Evolutionary conservation across 2,329 filamentous ascomycete species (phyloP).

Genomic region (Ophiostoma sp.): DNA sequence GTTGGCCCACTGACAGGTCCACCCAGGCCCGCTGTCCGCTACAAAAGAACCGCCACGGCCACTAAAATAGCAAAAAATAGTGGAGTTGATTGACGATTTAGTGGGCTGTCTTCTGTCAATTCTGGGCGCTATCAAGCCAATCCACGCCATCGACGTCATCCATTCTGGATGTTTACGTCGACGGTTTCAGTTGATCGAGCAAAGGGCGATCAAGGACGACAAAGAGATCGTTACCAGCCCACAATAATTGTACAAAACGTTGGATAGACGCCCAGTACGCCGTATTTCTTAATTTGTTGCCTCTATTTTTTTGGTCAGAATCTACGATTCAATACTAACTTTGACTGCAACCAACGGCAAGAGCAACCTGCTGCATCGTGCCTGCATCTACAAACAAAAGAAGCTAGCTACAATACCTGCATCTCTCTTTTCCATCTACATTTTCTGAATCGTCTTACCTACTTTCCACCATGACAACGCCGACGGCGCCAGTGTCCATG

Average conservation of each 20-base stretch:
- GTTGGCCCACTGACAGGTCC: background rate
- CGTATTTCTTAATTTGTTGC: background rate
- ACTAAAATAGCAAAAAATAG: background rate
- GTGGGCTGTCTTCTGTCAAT: background rate
- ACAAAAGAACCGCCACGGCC: background rate
- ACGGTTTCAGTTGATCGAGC: background rate
- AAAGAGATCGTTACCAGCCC: background rate
- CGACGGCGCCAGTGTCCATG: slow-evolving; percentile 4
- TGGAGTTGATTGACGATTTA: background rate
- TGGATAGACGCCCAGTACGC: background rate
- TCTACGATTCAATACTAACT: background rate
- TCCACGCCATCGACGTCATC: slow-evolving; percentile 14
- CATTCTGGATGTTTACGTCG: slow-evolving; percentile 11
- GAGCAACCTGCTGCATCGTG: background rate
- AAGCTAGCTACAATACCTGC: background rate
- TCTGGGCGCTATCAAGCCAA: background rate
- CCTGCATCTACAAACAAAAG: background rate
- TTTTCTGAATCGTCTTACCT: background rate
- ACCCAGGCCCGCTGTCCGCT: background rate
- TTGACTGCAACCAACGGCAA: background rate
- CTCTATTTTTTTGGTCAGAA: background rate
- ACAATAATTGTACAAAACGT: background rate
- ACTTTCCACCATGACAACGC: background rate
- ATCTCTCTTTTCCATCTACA: background rate
- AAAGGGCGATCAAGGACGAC: background rate